Conservation (phyloP, 2,329 filamentous ascomycete species). For the Apiospora hydei region DNA sequence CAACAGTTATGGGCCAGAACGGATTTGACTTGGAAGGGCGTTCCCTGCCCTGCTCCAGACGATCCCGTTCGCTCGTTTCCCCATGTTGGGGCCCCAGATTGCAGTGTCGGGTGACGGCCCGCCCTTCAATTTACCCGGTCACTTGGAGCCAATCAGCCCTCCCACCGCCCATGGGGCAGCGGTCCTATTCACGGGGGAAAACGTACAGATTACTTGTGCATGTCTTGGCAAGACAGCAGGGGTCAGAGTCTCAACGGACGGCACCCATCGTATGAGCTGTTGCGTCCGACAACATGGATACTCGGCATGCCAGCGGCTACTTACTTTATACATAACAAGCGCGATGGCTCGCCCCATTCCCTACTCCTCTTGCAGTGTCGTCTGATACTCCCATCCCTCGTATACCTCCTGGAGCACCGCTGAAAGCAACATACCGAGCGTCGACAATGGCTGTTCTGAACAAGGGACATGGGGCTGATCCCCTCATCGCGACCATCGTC, state of each 20-base stretch:
- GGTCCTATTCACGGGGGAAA: slow-evolving; percentile 23
- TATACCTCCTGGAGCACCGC: neutral
- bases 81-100: slow-evolving; percentile 23
- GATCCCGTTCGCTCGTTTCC: neutral
- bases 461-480: slow-evolving; percentile 37
- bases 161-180: slow-evolving; percentile 22
- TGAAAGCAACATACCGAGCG: neutral
- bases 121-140: slow-evolving; percentile 24
- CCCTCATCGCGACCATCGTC: slow-evolving; percentile 47
- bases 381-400: neutral
- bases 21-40: neutral
- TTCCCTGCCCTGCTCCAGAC: neutral
- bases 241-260: neutral
- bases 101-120: slow-evolving; percentile 23
- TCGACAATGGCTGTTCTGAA: slow-evolving; percentile 24
- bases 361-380: neutral
- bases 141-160: slow-evolving; percentile 15
- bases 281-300: neutral
- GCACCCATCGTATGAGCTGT: slow-evolving; percentile 1
- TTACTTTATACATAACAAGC: slow-evolving; percentile 18
- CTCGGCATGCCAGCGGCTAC: neutral
- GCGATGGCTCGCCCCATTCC: slow-evolving; percentile 2
- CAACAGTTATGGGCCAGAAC: neutral
- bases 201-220: neutral
- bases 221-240: slow-evolving; percentile 21